Conservation (phyloP, 768 basidiomycete species). For the Boletus coccyginus region DNA sequence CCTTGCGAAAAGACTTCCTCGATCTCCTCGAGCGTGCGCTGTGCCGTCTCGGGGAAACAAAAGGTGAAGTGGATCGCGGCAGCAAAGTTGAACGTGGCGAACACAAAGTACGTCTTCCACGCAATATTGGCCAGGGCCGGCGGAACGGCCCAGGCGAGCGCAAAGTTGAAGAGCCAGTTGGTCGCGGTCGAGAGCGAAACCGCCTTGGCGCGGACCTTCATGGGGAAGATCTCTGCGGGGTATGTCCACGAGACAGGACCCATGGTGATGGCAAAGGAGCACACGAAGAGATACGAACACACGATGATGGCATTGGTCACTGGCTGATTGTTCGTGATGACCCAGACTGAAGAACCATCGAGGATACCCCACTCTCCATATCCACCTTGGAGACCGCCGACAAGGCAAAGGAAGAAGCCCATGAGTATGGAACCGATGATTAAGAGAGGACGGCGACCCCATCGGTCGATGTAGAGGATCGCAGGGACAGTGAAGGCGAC, state of each 20-base stretch:
- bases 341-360: slow-evolving; percentile 49
- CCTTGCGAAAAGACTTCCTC: slow-evolving; percentile 75
- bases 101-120: slow-evolving; percentile 77
- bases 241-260: slow-evolving; percentile 79
- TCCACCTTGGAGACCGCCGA: slow-evolving; percentile 69
- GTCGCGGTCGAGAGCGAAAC: slow-evolving; percentile 42
- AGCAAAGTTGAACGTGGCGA: slow-evolving; percentile 73
- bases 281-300: slow-evolving; percentile 75
- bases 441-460: slow-evolving; percentile 78
- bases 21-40: slow-evolving; percentile 72
- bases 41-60: slow-evolving; percentile 79
- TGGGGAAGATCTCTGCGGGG: slow-evolving; percentile 67
- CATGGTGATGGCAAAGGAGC: slow-evolving; percentile 70
- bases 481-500: slow-evolving; percentile 43
- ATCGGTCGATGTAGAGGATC: slow-evolving; percentile 67
- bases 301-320: slow-evolving; percentile 73
- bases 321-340: slow-evolving; percentile 51
- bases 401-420: slow-evolving; percentile 76
- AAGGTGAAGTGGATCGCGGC: slow-evolving; percentile 71
- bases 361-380: slow-evolving; percentile 63
- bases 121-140: slow-evolving; percentile 65
- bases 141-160: slow-evolving; percentile 73
- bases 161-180: slow-evolving; percentile 72
- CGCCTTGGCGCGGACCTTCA: slow-evolving; percentile 65
- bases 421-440: slow-evolving; percentile 62